Evolutionary conservation across 495 filamentous ascomycete genomes (phyloP).

Genomic region (Aspergillus olivimuriae): DNA sequence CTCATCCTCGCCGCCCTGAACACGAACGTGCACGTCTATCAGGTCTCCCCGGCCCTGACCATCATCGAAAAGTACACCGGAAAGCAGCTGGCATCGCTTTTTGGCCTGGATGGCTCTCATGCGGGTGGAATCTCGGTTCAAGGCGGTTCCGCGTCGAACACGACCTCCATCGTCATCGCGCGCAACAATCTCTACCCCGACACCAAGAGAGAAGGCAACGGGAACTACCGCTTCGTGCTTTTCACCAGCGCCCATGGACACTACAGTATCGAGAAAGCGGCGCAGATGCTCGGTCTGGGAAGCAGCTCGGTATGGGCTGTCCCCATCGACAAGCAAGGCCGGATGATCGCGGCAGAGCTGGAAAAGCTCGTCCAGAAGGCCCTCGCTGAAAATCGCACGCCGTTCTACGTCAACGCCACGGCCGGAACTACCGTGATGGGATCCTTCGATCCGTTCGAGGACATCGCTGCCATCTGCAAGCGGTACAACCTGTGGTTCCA

Average conservation of each 20-base stretch:
- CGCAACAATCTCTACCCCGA: slow-evolving; percentile 76
- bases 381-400: slow-evolving; percentile 59
- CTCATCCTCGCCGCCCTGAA: slow-evolving; percentile 77
- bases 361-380: slow-evolving; percentile 53
- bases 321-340: slow-evolving; percentile 62
- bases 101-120: slow-evolving; percentile 65
- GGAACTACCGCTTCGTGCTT: slow-evolving; percentile 59
- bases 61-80: slow-evolving; percentile 78
- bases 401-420: slow-evolving; percentile 93
- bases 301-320: slow-evolving; percentile 66
- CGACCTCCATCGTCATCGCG: slow-evolving; percentile 81
- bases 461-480: slow-evolving; percentile 65
- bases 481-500: slow-evolving; percentile 79
- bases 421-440: slow-evolving; percentile 92
- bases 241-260: slow-evolving; percentile 88
- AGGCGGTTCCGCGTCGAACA: slow-evolving; percentile 81
- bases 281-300: slow-evolving; percentile 79
- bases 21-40: slow-evolving; percentile 85
- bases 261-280: slow-evolving; percentile 92
- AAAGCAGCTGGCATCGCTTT: slow-evolving; percentile 60
- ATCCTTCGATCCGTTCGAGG: slow-evolving; percentile 75
- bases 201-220: slow-evolving; percentile 67
- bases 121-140: slow-evolving; percentile 84
- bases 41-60: slow-evolving; percentile 83
- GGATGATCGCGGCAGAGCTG: slow-evolving; percentile 63